Conservation (phyloP, 345 rosid species). For the Odontarrhena argentea region DNA sequence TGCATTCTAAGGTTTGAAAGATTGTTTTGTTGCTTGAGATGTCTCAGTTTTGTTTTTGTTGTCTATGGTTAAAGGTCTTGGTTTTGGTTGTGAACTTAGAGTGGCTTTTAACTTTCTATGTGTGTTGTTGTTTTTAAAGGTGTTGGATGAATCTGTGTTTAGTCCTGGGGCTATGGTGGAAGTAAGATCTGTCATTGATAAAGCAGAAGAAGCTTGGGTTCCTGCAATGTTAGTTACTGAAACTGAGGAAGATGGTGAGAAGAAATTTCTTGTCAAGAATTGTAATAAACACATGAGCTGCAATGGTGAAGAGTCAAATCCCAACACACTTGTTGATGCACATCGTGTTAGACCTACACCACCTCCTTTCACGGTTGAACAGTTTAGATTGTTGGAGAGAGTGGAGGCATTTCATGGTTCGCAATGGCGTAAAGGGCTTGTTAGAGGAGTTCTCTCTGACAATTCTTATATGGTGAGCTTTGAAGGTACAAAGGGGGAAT, state of each 20-base stretch:
- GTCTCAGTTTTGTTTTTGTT: neutral
- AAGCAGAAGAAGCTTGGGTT: conserved; percentile 48
- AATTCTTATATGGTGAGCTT: conserved; percentile 49
- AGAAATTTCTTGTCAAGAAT: conserved; percentile 51
- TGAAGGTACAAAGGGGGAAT: conserved; percentile 46
- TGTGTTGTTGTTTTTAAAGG: conserved; percentile 41
- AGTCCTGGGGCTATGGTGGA: conserved; percentile 62
- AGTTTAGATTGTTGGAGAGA: conserved; percentile 49
- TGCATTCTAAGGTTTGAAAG: too few relatives aligned
- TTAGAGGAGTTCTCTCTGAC: conserved; percentile 51
- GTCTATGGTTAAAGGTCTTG: neutral
- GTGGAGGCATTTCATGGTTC: conserved; percentile 48
- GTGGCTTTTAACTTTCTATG: neutral
- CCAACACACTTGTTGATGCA: conserved; percentile 35
- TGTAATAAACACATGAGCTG: conserved; percentile 30
- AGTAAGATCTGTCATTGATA: conserved; percentile 42
- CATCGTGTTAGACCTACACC: conserved; percentile 52
- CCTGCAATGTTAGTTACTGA: conserved; percentile 60
- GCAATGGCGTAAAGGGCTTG: conserved; percentile 59
- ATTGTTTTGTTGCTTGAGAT: too few relatives aligned
- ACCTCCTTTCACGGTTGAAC: conserved; percentile 47
- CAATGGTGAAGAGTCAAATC: conserved; percentile 37
- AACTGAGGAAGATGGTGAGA: conserved; percentile 35
- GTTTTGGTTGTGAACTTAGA: conserved; percentile 11
- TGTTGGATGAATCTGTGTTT: conserved; percentile 51